Evolutionary conservation across 495 filamentous ascomycete species (phyloP).

Genomic region (Penicillium cataractarum): DNA sequence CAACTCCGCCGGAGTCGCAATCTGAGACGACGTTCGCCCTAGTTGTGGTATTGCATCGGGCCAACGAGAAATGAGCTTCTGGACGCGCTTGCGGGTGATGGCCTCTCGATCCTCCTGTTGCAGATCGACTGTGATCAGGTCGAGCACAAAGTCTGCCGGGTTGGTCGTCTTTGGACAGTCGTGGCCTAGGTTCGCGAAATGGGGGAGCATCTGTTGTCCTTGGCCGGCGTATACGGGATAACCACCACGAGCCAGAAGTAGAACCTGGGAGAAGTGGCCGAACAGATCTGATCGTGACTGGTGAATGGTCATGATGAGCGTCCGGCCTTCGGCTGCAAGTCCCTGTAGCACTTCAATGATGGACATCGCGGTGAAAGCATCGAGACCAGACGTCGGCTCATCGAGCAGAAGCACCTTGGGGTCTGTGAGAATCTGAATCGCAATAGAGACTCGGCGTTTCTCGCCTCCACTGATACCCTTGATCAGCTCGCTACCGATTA

Average conservation of each 20-base stretch:
- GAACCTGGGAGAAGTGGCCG: conserved; percentile 66
- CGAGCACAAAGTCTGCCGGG: conserved; percentile 75
- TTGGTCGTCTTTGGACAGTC: conserved; percentile 68
- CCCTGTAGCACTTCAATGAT: conserved; percentile 71
- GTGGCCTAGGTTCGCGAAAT: conserved; percentile 62
- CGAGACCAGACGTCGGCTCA: conserved; percentile 75
- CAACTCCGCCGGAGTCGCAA: conserved; percentile 70
- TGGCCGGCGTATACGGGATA: conserved; percentile 66
- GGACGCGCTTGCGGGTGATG: conserved; percentile 60
- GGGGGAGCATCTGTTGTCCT: conserved; percentile 64
- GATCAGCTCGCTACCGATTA: conserved; percentile 68
- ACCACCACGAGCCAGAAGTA: conserved; percentile 71
- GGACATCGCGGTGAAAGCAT: conserved; percentile 75
- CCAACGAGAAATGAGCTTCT: conserved; percentile 53
- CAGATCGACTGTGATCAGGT: conserved; percentile 73
- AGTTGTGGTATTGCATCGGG: conserved; percentile 32
- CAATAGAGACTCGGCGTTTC: conserved; percentile 74
- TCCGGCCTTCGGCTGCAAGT: conserved; percentile 73
- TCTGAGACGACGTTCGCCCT: conserved; percentile 33
- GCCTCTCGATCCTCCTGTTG: conserved; percentile 62
- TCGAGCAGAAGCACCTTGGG: conserved; percentile 71
- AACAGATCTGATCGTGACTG: conserved; percentile 76
- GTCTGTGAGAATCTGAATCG: conserved; percentile 74
- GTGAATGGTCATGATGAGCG: conserved; percentile 73
- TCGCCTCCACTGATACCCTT: conserved; percentile 82